Base-by-base conservation (phyloP, 768 basidiomycete species). In the Galerina marginata region DNA sequence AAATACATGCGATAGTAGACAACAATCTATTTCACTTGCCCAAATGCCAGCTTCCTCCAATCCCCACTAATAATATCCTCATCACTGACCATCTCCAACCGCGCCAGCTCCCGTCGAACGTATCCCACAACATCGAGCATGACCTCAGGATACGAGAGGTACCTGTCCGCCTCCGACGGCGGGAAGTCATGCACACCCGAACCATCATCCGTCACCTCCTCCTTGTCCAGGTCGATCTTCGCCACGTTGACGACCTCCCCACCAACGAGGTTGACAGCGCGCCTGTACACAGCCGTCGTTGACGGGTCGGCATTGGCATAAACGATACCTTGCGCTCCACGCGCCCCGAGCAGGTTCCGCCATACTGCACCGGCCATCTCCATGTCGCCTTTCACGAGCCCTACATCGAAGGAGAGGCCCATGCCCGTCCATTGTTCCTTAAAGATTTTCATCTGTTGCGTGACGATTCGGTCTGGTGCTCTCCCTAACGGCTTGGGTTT, bases 391-490 rank as follows among this genome's bases (percentile, higher is more conserved):
- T 79, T 81, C 4, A 89, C 82, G 37, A 96, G 81, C 1, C 85
- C 91, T 11, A 95, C 75, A 72, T 97, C 95, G 67, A 95, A 83
- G 2, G 89, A 82, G 65, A 95, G 79, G 15, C 86, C 86, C 64
- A 94, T 79, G 1, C 96, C 96, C 4, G 87, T 83, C 91, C 92
- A 95, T 70, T 96, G 95, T 71, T 96, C 92, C 63, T 90, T 90
- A 79, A 96, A 87, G 53, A 93, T 90, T 71, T 91, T 91, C 92
- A 98, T 90, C 73, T 96, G 94, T 46, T 87, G 86, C 47, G 86
- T 86, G 42, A 98, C 88, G 39, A 95, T 82, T 2, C 87, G 74
- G 68, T 96, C 93, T 3, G 92, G 91, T 0, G 89, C 91, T 40
- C 82, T 79, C 39, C 64, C 70, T 60, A 67, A 68, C 23, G 52